Evolutionary conservation across 75 land plant species (phyloP), one percentile per base, ranked within the genome.

Genomic region (Pseudotsuga menziesii): DNA sequence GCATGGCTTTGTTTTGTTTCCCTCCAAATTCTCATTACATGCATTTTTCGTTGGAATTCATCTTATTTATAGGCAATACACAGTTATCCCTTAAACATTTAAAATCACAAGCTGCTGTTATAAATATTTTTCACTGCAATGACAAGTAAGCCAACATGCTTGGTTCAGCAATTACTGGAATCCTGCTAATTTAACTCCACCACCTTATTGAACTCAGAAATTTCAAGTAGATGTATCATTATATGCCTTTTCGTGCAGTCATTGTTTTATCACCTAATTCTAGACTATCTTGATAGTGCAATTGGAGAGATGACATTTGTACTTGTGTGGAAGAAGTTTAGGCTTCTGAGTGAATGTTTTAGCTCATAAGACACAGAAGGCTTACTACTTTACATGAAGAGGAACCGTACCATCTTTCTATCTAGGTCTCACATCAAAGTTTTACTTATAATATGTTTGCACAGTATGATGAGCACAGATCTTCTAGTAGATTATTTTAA

Each of bases 21-120:
- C 0, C 36, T 29, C 16, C 66, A 62, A 62, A 76, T 48, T 36
- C 17, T 57, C 8, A 4, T 77, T 5, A n/a, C 25, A 39, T 63
- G 55, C 73, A 63, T 78, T 74, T 27, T 75, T 48, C 12, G 15
- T 13, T 35, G 56, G 20, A 15, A 56, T 79, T 67, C 17, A 39
- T 69, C 22, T 19, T 15, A 5, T 69, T 35, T 19, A 15, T 19
- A 69, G 72, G 72, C 23, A 2, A 41, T 69, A 44, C 11, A 7
- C 3, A 7, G 9, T 69, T 69, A 36, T 19, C 23, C 52, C 9
- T 35, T 25, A 35, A 17, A 66, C 20, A 66, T 27, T 8, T 16
- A 32, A 7, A 66, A 29, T 66, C 35, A 39, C 44, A 62, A 59
- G 66, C 44, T 16, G 26, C 16, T 32, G 72, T 63, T 63, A 27